Conservation (phyloP, 768 basidiomycete species). For the Trametes cinnabarina region DNA sequence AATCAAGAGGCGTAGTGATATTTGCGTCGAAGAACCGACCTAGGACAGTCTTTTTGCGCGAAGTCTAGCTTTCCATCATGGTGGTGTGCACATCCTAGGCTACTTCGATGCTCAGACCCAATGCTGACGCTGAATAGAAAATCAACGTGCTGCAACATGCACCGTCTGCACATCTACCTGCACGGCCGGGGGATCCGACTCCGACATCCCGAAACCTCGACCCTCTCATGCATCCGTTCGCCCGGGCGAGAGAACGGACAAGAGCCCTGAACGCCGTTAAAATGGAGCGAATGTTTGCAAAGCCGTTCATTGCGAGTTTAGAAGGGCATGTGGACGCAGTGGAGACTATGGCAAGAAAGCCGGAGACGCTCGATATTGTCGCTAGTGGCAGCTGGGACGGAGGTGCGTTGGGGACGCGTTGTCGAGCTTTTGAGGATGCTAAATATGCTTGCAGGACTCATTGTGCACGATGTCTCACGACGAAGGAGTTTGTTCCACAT, state of each 20-base stretch:
- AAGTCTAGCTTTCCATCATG: constrained; percentile 8
- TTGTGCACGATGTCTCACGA: constrained; percentile 77
- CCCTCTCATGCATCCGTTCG: constrained; percentile 93
- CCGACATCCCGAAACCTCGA: constrained; percentile 91
- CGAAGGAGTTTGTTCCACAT: constrained; percentile 54
- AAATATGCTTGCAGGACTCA: constrained; percentile 53
- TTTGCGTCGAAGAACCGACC: too few species aligned
- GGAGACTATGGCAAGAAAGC: constrained; percentile 76
- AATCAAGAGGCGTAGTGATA: too few species aligned
- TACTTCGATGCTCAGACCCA: too few species aligned
- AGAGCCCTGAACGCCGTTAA: constrained; percentile 94
- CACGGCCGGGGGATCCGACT: constrained; percentile 77
- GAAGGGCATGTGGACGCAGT: constrained; percentile 95
- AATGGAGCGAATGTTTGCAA: constrained; percentile 97
- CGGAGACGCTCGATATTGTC: constrained; percentile 69
- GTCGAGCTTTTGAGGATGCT: not conserved
- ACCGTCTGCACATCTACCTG: constrained; percentile 68
- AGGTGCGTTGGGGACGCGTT: constrained; percentile 50
- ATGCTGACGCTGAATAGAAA: constrained; percentile 51
- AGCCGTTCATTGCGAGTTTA: constrained; percentile 86
- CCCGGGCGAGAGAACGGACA: constrained; percentile 87
- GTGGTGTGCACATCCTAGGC: constrained; percentile 9
- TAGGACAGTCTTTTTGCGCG: too few species aligned
- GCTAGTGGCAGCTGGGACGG: constrained; percentile 97
- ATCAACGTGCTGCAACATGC: constrained; percentile 86